phyloP scores from a whole-genome alignment of 169 alveolate genomes.

The Blepharisma undulans region DNA sequence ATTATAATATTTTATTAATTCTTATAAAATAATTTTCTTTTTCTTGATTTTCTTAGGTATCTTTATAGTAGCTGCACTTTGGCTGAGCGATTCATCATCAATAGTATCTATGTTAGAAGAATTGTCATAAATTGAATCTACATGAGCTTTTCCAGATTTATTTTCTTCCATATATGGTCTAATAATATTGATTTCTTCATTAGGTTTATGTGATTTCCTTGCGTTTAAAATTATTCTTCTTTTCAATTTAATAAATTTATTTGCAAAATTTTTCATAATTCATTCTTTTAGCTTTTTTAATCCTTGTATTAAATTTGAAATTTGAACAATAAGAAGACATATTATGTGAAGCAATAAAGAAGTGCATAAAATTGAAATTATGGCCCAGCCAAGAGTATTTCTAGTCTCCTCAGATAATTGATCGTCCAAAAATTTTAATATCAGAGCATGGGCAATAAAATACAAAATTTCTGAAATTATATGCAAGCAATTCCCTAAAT shows the following conservation, averaged over 20 bases:
- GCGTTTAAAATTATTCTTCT: not conserved
- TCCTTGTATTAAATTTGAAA: not conserved
- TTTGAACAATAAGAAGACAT: not conserved
- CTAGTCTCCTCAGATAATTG: not conserved
- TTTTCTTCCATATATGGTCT: not conserved
- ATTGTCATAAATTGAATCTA: too few relatives aligned
- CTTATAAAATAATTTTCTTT: too few relatives aligned
- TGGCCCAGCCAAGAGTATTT: not conserved
- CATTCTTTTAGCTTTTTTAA: not conserved
- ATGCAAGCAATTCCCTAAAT: not conserved
- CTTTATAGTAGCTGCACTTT: too few relatives aligned
- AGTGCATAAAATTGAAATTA: not conserved
- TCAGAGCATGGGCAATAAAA: not conserved
- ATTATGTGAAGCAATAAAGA: not conserved
- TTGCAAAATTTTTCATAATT: not conserved
- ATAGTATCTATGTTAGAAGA: too few relatives aligned
- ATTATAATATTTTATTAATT: too few relatives aligned
- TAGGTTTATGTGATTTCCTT: not conserved
- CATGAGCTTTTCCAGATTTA: not conserved
- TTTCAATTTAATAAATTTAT: too few relatives aligned
- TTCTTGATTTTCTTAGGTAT: too few relatives aligned
- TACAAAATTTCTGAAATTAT: not conserved
- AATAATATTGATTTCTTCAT: not conserved
- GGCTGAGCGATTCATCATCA: too few relatives aligned
- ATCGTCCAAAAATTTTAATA: not conserved